A percentile compares a stretch with the other conserved stretches of the same genome.
Conservation (phyloP, 148 eudicot genomes). For the Rhododendron vialii region DNA sequence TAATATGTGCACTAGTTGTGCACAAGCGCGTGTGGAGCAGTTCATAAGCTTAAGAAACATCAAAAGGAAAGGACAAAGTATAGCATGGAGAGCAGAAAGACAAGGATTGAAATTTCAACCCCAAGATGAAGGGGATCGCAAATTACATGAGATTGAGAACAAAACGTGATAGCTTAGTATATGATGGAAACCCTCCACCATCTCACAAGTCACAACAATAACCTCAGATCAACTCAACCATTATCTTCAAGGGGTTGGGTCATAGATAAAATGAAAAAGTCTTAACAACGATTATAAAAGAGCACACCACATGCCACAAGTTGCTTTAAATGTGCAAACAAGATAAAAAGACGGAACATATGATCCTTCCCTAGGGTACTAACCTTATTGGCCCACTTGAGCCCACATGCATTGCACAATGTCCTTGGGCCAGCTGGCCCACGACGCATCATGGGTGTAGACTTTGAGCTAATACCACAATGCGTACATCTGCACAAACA, state of each 20-base stretch:
- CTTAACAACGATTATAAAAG: background rate
- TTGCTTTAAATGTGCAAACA: background rate
- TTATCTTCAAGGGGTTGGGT: background rate
- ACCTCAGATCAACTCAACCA: background rate
- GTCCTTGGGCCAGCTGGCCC: slow-evolving; percentile 71
- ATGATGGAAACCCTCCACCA: background rate
- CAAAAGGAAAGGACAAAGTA: background rate
- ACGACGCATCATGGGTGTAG: slow-evolving; percentile 73
- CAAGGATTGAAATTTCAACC: background rate
- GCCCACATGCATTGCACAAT: slow-evolving; percentile 69
- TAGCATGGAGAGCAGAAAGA: background rate
- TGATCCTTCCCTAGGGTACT: background rate
- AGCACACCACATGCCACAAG: background rate
- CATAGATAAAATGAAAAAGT: background rate
- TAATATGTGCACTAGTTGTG: background rate
- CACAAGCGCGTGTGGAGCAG: background rate
- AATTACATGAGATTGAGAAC: background rate
- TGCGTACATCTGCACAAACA: slow-evolving; percentile 46
- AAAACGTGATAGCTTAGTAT: background rate
- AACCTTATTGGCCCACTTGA: slow-evolving; percentile 71
- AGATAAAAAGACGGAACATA: background rate
- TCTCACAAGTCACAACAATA: background rate
- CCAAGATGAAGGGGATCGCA: background rate
- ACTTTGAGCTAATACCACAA: slow-evolving; percentile 61
- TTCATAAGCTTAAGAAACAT: background rate